A percentile compares a stretch with the other conserved stretches of the same genome.
Evolutionary conservation across 2,329 filamentous ascomycete species (phyloP).

Genomic region (Hypoxylon sp.): DNA sequence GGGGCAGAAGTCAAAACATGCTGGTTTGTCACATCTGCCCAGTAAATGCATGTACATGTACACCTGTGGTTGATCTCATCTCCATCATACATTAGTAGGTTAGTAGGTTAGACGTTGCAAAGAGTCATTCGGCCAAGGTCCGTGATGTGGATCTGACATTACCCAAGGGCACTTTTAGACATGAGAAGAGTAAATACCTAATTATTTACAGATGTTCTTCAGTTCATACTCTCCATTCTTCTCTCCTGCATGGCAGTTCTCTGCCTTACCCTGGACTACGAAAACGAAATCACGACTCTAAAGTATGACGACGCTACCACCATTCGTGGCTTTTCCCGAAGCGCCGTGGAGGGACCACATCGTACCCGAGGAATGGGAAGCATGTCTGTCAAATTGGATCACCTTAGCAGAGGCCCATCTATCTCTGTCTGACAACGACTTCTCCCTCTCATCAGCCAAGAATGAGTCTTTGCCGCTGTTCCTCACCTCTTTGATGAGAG

Average conservation of each 20-base stretch:
- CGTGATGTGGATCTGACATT: slow-evolving; percentile 18
- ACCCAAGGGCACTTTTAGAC: not conserved
- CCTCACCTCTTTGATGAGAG: slow-evolving; percentile 73
- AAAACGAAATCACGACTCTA: not conserved
- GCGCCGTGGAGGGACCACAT: slow-evolving; percentile 74
- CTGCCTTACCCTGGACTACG: slow-evolving; percentile 1
- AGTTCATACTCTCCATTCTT: not conserved
- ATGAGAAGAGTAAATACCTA: not conserved
- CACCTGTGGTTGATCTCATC: not conserved
- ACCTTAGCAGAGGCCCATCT: slow-evolving; percentile 74
- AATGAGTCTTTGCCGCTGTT: slow-evolving; percentile 73
- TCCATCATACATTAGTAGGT: no score
- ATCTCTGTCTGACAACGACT: slow-evolving; percentile 66
- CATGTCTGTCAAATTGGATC: slow-evolving; percentile 81
- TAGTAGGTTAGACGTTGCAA: slow-evolving; percentile 16
- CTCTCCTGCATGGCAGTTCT: not conserved
- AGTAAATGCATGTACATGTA: not conserved
- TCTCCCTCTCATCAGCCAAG: slow-evolving; percentile 62
- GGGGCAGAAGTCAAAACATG: not conserved
- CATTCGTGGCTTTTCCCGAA: slow-evolving; percentile 82
- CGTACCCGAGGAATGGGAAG: slow-evolving; percentile 77
- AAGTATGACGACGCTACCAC: slow-evolving; percentile 67
- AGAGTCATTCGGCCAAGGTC: slow-evolving; percentile 44
- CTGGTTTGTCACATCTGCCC: not conserved
- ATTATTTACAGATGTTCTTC: not conserved